phyloP scores from a whole-genome alignment of 2,329 filamentous ascomycete species.

The Neoascochyta sp. region DNA sequence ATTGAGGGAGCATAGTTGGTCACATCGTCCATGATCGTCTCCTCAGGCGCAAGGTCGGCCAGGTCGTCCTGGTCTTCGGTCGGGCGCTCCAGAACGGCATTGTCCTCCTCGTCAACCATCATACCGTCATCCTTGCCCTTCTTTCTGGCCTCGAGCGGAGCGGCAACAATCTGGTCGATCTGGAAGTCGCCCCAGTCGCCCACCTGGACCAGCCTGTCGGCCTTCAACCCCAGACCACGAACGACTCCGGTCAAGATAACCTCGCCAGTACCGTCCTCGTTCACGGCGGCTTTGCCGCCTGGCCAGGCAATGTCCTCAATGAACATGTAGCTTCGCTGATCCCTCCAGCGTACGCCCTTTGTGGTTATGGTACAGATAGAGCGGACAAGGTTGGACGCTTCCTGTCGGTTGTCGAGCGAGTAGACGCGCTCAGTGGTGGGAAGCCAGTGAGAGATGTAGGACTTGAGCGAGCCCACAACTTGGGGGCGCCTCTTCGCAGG shows the following conservation, averaged over 20 bases:
- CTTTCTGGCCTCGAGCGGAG: constrained; percentile 59
- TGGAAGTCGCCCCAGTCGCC: constrained; percentile 94
- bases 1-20: constrained; percentile 47
- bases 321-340: constrained; percentile 93
- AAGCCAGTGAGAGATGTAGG: constrained; percentile 92
- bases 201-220: constrained; percentile 83
- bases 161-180: constrained; percentile 80
- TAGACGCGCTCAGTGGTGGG: constrained; percentile 88
- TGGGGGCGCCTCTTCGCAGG: constrained; percentile 73
- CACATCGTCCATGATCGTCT: constrained; percentile 71
- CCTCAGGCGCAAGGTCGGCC: constrained; percentile 80
- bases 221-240: constrained; percentile 80
- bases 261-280: constrained; percentile 50
- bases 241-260: constrained; percentile 81
- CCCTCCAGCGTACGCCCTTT: constrained; percentile 92
- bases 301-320: constrained; percentile 77
- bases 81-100: constrained; percentile 64
- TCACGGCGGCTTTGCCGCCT: constrained; percentile 42
- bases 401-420: constrained; percentile 81
- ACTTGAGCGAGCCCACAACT: constrained; percentile 78
- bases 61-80: constrained; percentile 79
- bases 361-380: constrained; percentile 88
- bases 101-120: constrained; percentile 58
- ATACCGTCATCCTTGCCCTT: constrained; percentile 63
- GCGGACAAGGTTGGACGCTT: constrained; percentile 85